Conservation (phyloP, 441 rosid genomes). For the Geranium incanum region DNA sequence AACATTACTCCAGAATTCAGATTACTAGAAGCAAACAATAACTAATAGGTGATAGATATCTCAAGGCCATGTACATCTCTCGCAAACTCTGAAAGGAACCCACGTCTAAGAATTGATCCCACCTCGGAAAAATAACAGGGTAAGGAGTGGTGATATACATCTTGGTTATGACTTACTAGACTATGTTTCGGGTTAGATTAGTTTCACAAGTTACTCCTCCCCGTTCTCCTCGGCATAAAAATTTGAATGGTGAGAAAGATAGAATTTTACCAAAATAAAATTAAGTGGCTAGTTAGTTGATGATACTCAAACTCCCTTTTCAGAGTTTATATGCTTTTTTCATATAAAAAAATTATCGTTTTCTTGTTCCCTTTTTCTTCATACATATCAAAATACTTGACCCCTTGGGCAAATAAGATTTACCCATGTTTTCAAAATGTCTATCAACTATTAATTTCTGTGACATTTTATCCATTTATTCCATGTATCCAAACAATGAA, state of each 20-base stretch:
- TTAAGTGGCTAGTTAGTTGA: neutral
- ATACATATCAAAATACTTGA: no score
- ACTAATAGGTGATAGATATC: neutral
- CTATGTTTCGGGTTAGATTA: no score
- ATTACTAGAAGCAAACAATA: neutral
- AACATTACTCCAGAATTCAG: neutral
- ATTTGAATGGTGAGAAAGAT: neutral
- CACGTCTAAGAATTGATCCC: no score
- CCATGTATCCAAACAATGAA: neutral
- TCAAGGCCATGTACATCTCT: neutral
- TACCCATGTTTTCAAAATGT: neutral
- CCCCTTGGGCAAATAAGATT: neutral
- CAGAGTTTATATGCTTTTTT: neutral
- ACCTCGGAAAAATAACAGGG: no score
- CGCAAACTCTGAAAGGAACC: neutral
- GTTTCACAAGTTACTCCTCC: no score
- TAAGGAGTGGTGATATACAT: no score
- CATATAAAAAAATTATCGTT: neutral
- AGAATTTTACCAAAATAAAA: neutral
- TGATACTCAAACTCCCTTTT: neutral
- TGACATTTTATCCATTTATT: neutral
- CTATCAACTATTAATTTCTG: neutral
- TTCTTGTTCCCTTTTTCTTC: neutral
- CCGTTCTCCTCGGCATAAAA: neutral
- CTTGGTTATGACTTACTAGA: no score